These are phyloP conservation scores for Aspergillus caelatus DNA, from an alignment of 2,329 filamentous ascomycete genomes.

Conservation along the genomic window DNA sequence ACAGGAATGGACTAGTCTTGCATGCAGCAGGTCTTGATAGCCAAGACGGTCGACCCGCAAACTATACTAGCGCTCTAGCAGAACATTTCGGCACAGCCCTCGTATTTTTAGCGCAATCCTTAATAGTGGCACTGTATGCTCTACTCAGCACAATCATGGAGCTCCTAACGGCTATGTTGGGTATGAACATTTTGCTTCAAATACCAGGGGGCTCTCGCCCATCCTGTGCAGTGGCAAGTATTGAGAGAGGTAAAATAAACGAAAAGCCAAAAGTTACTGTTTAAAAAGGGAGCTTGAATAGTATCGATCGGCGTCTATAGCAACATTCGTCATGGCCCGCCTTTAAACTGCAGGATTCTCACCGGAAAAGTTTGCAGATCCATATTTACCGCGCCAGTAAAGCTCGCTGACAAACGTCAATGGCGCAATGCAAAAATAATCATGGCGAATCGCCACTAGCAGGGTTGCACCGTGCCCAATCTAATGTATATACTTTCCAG, in stretches of 20 bases:
- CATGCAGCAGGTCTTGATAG: neutral
- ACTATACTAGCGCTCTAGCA: neutral
- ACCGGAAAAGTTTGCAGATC: neutral
- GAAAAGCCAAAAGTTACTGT: neutral
- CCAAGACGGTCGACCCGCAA: neutral
- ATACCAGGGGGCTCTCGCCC: neutral
- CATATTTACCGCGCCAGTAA: neutral
- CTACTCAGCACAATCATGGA: neutral
- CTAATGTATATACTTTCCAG: neutral
- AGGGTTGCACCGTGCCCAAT: neutral
- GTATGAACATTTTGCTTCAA: neutral
- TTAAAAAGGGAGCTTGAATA: neutral
- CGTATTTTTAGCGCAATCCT: neutral
- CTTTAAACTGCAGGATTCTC: neutral
- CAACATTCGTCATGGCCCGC: neutral
- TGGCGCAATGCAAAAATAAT: neutral
- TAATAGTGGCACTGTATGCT: neutral
- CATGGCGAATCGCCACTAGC: neutral
- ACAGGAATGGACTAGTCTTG: neutral
- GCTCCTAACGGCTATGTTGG: neutral
- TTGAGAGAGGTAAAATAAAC: neutral
- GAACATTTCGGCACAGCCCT: neutral
- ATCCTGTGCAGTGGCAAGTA: neutral
- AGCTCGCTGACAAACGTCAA: neutral
- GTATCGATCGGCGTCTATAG: neutral